Evolutionary conservation across 495 filamentous ascomycete species (phyloP), one percentile per base, ranked within the genome.

Genomic region (Aspergillus baeticus): DNA sequence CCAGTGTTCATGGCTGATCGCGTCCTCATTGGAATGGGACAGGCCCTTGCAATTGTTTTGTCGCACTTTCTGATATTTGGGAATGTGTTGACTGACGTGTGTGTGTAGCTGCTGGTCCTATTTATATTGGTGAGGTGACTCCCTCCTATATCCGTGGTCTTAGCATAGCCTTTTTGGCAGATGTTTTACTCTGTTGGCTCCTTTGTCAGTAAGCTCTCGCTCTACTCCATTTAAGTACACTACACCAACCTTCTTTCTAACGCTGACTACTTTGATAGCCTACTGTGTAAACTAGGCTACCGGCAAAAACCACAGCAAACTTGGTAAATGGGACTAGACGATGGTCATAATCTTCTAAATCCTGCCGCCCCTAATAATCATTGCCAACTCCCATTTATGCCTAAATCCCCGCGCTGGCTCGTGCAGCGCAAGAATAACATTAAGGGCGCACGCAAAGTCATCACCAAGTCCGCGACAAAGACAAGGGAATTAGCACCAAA

Each of bases 101-200:
- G n/a, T n/a, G n/a, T 36, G 49, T 41, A 81, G 77, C 78, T 17
- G 63, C 81, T 39, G 82, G 82, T 13, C 82, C 82, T 0, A 82
- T 84, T 53, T 86, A 85, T 59, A 86, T 86, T 45, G 82, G 81
- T 44, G 82, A 86, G 51, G 63, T 86, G 18, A 76, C 82, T 7
- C 81, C 81, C 6, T 64, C 77, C 5, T 75, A 84, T 41, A 84
- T 84, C 55, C 79, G 83, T 43, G 83, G 83, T 51, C 77, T 77
- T 54, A 81, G 85, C 60, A 84, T 86, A 82, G 78, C 80, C 20
- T 82, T 85, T n/a, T 59, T 86, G 81, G 83, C 82, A 86, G 65
- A 81, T 84, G 69, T 85, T 84, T 67, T 86, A 84, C 71, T 79
- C 74, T 29, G 83, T 85, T 21, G 82, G 82, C 18, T 80, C 79